Evolutionary conservation across 345 rosid genomes (phyloP), one percentile per base, ranked within the genome.

Genomic region (Moringa oleifera): DNA sequence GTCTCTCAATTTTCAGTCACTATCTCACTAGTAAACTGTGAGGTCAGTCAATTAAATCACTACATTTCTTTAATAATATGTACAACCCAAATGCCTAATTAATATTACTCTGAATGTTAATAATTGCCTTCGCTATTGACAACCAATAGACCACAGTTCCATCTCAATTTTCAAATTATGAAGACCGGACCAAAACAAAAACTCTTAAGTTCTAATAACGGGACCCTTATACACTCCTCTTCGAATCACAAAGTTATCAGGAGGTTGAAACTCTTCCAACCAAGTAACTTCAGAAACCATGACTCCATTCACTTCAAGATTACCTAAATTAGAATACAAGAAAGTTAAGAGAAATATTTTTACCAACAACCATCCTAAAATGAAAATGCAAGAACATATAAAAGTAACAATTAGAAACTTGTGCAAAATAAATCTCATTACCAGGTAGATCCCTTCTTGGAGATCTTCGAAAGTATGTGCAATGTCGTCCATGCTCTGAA

Each of bases 221-320:
- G 91, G 96, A 66, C 96, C 98, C 71, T 58, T 81, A 75, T 89
- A 93, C 21, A 24, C 55, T 61, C 88, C 83, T 77, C 94, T 77
- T 63, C 73, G 65, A 33, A 84, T 90, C 73, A 86, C 84, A 71
- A 86, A 83, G 80, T 86, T 76, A 74, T 90, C 98, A 6, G 96
- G 89, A 28, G 83, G 91, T 78, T 73, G 91, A 75, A 69, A 86
- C 68, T 94, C 95, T 83, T 86, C 95, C 53, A 90, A 77, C 97
- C 97, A 90, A 11, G 86, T 69, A 47, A 85, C 79, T 18, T 81
- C 80, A 0, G 86, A 75, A 18, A 75, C 71, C 23, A 64, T 74
- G 63, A 66, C 77, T 36, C 92, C 91, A 61, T 77, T 71, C 79
- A 81, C 70, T 73, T 85, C 79, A 15, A 85, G 57, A 50, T 84